Percentiles rank a stretch among this genome's conserved stretches.
Conservation (phyloP, 768 basidiomycete species). For the Suillus variegatus region DNA sequence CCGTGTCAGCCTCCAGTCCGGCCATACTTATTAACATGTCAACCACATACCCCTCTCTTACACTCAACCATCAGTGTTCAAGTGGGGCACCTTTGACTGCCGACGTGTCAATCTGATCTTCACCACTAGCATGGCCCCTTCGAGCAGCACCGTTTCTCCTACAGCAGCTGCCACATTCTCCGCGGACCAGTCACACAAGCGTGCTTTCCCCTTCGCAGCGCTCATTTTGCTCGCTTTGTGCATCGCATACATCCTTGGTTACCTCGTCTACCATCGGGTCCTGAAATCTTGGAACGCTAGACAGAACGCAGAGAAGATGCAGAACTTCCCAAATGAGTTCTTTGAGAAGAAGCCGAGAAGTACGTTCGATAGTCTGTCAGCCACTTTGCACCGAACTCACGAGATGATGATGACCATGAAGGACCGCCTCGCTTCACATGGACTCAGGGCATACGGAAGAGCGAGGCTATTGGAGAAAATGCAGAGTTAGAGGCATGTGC, state of each 20-base stretch:
- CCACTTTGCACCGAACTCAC: not conserved
- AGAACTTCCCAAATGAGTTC: slow-evolving; percentile 18
- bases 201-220: slow-evolving; percentile 21
- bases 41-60: not conserved
- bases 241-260: slow-evolving; percentile 26
- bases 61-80: not conserved
- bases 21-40: not conserved
- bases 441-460: slow-evolving; percentile 14
- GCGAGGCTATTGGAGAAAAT: not conserved
- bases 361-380: slow-evolving; percentile 16
- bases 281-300: slow-evolving; percentile 18
- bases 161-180: slow-evolving; percentile 8
- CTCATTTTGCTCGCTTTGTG: slow-evolving; percentile 27
- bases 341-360: slow-evolving; percentile 27
- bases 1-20: not conserved
- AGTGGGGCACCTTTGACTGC: not conserved
- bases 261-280: slow-evolving; percentile 27
- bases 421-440: slow-evolving; percentile 23
- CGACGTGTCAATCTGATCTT: not conserved
- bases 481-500: not conserved
- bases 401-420: not conserved
- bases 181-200: slow-evolving; percentile 10
- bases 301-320: slow-evolving; percentile 16
- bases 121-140: slow-evolving; percentile 1
- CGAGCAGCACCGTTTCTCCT: not conserved